Base-by-base conservation (phyloP, 306 rosid genomes). In the Myrica gale region DNA sequence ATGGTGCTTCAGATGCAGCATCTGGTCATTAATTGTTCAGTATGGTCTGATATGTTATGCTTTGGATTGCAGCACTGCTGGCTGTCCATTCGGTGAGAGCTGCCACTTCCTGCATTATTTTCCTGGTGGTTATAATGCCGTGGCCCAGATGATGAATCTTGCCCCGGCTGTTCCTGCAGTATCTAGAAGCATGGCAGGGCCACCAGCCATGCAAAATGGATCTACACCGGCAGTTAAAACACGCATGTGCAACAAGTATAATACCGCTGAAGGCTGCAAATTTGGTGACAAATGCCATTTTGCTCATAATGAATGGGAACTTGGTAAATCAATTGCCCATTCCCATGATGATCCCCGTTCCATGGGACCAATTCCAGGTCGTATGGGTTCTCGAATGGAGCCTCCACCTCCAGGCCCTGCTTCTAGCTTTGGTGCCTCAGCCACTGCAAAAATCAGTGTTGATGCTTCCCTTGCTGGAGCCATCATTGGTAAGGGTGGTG, bases 251-350 rank as follows among this genome's bases (percentile, higher is more conserved):
- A 90, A 83, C 86, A 95, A 81, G 77, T 90, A 71, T 71, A 92
- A 87, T 47, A 60, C 87, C 26, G 92, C 97, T 0, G 99, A 95
- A 85, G 98, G 99, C 82, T 95, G 99, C 85, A 95, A 92, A 84
- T 95, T 89, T 66, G 99, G 99, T 42, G 97, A 90, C 81, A 95
- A 92, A 80, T 95, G 99, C 58, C 91, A 88, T 83, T 95, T 92
- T 66, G 99, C 99, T 12, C 99, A 95, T 67, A 92, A 97, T 60
- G 99, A 95, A 82, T 88, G 99, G 97, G 99, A 95, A 76, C 85
- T 95, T 26, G 97, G 97, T 57, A 92, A 87, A 84, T 78, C 70
- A 11, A 5, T 83, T 26, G 87, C 95, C 77, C 85, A 74, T 12
- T 82, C 92, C 51, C 81, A 85, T 50, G 97, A 95, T 46, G 89